Base-by-base conservation (phyloP, 192 early-diverging fungal genomes). In the Backusella circina region DNA sequence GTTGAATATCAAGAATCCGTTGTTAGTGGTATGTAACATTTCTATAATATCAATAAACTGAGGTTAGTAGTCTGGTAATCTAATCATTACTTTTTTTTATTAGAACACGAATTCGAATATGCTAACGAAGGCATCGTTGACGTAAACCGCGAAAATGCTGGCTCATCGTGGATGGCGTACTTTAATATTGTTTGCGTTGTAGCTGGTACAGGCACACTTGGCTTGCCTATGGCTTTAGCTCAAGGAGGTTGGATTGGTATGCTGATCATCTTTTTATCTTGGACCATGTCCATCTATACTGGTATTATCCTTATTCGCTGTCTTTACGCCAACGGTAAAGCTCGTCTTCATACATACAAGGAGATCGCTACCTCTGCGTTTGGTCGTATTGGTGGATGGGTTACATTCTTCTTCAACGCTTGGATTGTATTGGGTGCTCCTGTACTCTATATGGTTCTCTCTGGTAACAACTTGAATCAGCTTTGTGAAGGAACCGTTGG, bases 201-300 rank as follows among this genome's bases (percentile, higher is more conserved):
- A 50, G 91, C 92, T 15, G 95, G 95, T 61, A 93, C 91, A 15
- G 95, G 95, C 28, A 88, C 93, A 23, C 87, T 95, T 23, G 94
- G 95, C 76, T 86, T 96, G 7, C 95, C 95, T 15, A 93, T 89
- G 76, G 91, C 94, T 9, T 83, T 96, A n/a, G 87, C 80, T 21
- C 80, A 89, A 65, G 88, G 90, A 54, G 95, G 95, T 13, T 81
- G 80, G 83, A 81, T 84, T 73, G 71, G 79, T 41, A 31, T 81
- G 6, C 23, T 81, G 31, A 77, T 81, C 16, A 38, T 81, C 1
- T 71, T 81, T 31, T 41, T 84, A 15, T 74, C 83, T 8, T 80
- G 80, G 71, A 30, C 51, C 23, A 74, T 79, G 73, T 84, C 83
- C 10, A 47, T 71, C 4, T 84, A 84, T 39, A 84, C 83, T 23